Evolutionary conservation across 2,329 filamentous ascomycete genomes (phyloP).

Genomic region (Cryphonectria japonica): DNA sequence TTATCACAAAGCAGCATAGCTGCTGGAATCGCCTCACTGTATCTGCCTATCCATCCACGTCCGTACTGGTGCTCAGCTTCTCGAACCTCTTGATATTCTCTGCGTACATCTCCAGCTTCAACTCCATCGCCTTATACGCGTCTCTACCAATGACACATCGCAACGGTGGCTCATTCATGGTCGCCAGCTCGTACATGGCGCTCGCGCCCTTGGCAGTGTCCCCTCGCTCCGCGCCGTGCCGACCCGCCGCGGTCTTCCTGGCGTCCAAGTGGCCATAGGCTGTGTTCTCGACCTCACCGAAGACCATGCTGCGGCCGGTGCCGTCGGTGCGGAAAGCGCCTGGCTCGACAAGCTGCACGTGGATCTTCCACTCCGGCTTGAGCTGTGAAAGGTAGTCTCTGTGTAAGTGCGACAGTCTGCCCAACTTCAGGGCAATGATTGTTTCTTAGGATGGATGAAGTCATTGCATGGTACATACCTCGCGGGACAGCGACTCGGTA

Average conservation of each 20-base stretch:
- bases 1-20: no score
- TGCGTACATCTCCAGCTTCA: constrained; percentile 7
- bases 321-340: constrained; percentile 55
- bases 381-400: constrained; percentile 2
- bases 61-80: constrained; percentile 14
- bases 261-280: constrained; percentile 38
- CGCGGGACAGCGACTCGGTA: constrained; percentile 30
- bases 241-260: constrained; percentile 36
- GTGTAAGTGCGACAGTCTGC: not conserved
- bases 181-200: constrained; percentile 55
- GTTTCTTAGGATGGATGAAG: constrained; percentile 32
- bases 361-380: constrained; percentile 18
- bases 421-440: constrained; percentile 42
- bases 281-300: constrained; percentile 46
- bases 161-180: constrained; percentile 13
- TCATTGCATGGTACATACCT: constrained; percentile 28
- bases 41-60: constrained; percentile 5
- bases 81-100: constrained; percentile 9
- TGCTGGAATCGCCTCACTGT: not conserved
- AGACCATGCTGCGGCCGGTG: constrained; percentile 30
- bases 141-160: constrained; percentile 14
- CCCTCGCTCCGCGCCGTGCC: constrained; percentile 55
- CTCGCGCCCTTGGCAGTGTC: constrained; percentile 57
- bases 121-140: constrained; percentile 7
- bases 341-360: constrained; percentile 48